phyloP scores from a whole-genome alignment of 768 basidiomycete species.

The Cystofilobasidium macerans region DNA sequence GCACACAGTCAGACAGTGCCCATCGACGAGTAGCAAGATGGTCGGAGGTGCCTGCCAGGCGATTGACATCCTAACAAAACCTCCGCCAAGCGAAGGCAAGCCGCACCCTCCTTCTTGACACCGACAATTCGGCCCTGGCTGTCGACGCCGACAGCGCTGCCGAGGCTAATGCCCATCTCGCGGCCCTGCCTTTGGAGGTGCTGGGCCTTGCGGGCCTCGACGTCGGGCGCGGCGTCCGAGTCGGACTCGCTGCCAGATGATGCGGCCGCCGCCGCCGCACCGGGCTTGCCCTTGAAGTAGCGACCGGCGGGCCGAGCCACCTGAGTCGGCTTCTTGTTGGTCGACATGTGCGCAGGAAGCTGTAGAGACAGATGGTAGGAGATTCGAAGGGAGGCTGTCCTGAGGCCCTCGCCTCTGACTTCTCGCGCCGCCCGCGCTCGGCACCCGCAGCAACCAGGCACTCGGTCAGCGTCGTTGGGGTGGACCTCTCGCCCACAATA shows the following conservation, averaged over 20 bases:
- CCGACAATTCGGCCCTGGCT: constrained; percentile 17
- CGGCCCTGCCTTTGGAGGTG: not conserved
- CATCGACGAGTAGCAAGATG: too few species aligned
- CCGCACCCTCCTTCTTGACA: constrained; percentile 17
- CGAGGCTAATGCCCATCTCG: constrained; percentile 19
- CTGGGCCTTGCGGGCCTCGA: constrained; percentile 23
- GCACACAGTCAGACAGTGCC: too few species aligned
- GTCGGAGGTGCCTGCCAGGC: too few species aligned
- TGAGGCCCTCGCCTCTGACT: too few species aligned
- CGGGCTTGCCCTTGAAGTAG: constrained; percentile 67
- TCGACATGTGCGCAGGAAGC: not conserved
- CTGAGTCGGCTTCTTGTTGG: not conserved
- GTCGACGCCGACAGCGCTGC: constrained; percentile 15
- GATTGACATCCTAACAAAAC: too few species aligned
- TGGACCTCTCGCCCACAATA: too few species aligned
- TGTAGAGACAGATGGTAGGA: not conserved
- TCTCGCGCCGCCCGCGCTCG: too few species aligned
- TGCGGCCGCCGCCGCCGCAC: constrained; percentile 21
- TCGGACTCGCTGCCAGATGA: constrained; percentile 3
- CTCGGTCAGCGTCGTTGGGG: too few species aligned
- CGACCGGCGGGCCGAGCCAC: constrained; percentile 65
- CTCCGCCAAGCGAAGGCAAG: not conserved
- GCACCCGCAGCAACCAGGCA: too few species aligned
- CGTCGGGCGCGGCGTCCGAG: constrained; percentile 11
- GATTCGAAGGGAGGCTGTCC: not conserved